These are phyloP conservation scores for Neonectria magnoliae DNA, from an alignment of 2,329 filamentous ascomycete species.

Conservation along the genomic window DNA sequence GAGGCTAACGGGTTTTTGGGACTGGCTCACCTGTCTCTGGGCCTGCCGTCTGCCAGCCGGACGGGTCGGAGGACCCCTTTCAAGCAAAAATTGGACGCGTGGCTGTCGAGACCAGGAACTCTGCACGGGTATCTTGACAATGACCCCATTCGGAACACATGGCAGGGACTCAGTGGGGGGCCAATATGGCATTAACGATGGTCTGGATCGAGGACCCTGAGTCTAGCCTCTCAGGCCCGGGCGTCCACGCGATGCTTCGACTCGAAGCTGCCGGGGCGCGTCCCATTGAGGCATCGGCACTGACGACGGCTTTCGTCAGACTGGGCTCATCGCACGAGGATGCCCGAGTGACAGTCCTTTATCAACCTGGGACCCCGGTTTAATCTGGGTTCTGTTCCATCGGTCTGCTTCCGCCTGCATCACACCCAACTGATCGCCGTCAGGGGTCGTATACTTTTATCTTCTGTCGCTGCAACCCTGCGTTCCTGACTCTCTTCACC, in stretches of 20 bases:
- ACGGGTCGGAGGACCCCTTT: neutral
- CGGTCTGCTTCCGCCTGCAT: neutral
- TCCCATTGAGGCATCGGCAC: constrained; percentile 6
- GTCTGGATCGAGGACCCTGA: constrained; percentile 7
- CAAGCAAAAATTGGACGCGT: neutral
- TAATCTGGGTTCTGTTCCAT: neutral
- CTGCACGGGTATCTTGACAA: neutral
- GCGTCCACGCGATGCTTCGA: neutral
- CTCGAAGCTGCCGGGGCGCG: neutral
- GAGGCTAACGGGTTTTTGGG: neutral
- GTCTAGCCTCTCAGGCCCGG: constrained; percentile 1
- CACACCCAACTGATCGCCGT: constrained; percentile 8
- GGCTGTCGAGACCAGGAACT: neutral
- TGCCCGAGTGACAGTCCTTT: neutral
- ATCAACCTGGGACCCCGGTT: constrained; percentile 2
- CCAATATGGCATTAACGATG: constrained; percentile 3
- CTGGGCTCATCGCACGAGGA: neutral
- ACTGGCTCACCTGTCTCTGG: neutral
- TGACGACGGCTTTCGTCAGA: neutral
- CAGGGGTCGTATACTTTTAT: constrained; percentile 4
- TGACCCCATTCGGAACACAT: neutral
- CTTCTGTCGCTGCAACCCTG: neutral
- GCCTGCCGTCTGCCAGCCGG: neutral
- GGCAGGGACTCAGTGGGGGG: neutral
- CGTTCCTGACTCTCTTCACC: neutral